Conservation (phyloP, 441 rosid genomes). For the Lepidium campestre region DNA sequence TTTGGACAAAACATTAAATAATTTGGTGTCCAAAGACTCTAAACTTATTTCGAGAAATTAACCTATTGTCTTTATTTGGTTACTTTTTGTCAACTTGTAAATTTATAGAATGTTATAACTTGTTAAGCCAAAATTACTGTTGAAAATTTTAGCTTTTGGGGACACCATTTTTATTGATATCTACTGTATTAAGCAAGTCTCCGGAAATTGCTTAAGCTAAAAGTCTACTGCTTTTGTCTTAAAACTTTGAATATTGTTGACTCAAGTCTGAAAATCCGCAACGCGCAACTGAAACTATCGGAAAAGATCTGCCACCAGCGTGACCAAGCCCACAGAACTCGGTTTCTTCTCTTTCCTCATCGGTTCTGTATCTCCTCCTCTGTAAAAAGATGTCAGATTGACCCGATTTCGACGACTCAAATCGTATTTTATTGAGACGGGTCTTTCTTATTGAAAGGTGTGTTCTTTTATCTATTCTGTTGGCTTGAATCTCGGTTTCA, state of each 20-base stretch:
- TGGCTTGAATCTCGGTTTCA: slow-evolving; percentile 5
- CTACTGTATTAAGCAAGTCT: slow-evolving; percentile 6
- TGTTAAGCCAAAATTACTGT: neutral
- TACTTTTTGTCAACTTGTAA: slow-evolving; percentile 9
- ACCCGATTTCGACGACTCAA: slow-evolving; percentile 13
- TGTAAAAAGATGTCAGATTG: neutral
- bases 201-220: slow-evolving; percentile 25
- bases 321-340: neutral
- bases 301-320: slow-evolving; percentile 8
- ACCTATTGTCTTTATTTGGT: neutral
- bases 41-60: neutral
- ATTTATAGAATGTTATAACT: neutral
- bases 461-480: slow-evolving; percentile 2
- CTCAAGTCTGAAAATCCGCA: slow-evolving; percentile 21
- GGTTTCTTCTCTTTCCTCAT: slow-evolving; percentile 15
- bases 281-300: slow-evolving; percentile 8
- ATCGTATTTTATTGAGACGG: slow-evolving; percentile 11
- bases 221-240: slow-evolving; percentile 19
- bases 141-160: neutral
- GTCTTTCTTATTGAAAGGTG: slow-evolving; percentile 22
- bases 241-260: slow-evolving; percentile 30
- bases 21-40: neutral
- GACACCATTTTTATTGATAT: slow-evolving; percentile 7
- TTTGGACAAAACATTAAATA: neutral
- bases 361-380: slow-evolving; percentile 16